These are phyloP conservation scores for Leccinum disarticulatum DNA, from an alignment of 768 basidiomycete genomes.

Conservation along the genomic window DNA sequence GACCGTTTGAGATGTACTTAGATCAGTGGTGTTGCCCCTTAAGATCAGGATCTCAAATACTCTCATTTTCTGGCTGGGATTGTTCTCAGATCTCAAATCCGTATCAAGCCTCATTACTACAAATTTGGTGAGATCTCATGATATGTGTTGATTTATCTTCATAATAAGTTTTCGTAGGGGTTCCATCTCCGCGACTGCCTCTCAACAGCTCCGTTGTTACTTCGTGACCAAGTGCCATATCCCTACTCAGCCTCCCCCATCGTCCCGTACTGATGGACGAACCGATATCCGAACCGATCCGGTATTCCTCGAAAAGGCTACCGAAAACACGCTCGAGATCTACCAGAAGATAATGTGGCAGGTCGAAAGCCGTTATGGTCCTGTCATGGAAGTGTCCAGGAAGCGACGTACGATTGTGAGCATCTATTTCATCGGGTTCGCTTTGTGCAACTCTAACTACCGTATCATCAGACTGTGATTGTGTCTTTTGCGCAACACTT, in stretches of 20 bases:
- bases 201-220: slow-evolving; percentile 95
- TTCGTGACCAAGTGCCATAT: slow-evolving; percentile 92
- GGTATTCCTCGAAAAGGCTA: slow-evolving; percentile 90
- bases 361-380: slow-evolving; percentile 81
- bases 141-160: too few species aligned
- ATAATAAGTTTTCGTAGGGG: slow-evolving; percentile 37
- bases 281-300: slow-evolving; percentile 87
- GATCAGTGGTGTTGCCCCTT: too few species aligned
- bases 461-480: slow-evolving; percentile 71
- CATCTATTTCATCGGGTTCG: slow-evolving; percentile 2
- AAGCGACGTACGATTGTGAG: slow-evolving; percentile 92
- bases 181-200: slow-evolving; percentile 81
- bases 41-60: too few species aligned
- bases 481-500: slow-evolving; percentile 98
- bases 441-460: background rate
- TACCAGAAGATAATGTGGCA: slow-evolving; percentile 89
- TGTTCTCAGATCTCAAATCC: too few species aligned
- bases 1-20: too few species aligned
- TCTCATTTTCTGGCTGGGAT: too few species aligned
- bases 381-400: slow-evolving; percentile 96
- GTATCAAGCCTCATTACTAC: too few species aligned
- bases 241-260: slow-evolving; percentile 48
- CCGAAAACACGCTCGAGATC: slow-evolving; percentile 89
- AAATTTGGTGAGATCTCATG: too few species aligned
- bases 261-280: slow-evolving; percentile 50